phyloP scores from a whole-genome alignment of 306 rosid genomes.

The Vigna angularis region DNA sequence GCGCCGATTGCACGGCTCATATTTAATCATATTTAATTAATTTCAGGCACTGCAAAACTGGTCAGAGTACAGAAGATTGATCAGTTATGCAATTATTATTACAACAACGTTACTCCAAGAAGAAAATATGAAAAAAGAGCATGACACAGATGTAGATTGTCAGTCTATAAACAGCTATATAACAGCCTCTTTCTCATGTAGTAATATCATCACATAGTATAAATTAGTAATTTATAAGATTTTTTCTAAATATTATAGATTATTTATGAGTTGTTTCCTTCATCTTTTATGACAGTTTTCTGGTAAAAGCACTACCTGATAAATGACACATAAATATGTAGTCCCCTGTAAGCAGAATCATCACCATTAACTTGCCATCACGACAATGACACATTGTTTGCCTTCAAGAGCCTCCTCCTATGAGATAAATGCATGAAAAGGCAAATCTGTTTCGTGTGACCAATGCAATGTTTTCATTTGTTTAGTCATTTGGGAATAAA shows the following conservation, averaged over 20 bases:
- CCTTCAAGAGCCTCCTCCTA: not conserved
- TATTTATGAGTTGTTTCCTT: not conserved
- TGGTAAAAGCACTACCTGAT: not conserved
- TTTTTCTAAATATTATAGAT: not conserved
- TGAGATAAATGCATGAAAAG: not conserved
- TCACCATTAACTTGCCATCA: not conserved
- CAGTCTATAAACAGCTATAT: conserved; percentile 5
- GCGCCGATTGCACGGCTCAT: conserved; percentile 41
- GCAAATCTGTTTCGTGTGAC: conserved; percentile 5
- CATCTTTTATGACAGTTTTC: not conserved
- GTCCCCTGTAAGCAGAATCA: not conserved
- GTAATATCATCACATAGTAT: not conserved
- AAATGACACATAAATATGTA: not conserved
- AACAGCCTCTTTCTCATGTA: not conserved
- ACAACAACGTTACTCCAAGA: conserved; percentile 27
- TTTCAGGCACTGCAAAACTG: conserved; percentile 35
- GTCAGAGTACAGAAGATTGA: conserved; percentile 33
- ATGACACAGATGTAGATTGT: not conserved
- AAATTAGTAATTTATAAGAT: not conserved
- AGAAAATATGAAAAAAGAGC: not conserved
- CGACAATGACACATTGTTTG: not conserved
- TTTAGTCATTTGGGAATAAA: conserved; percentile 16
- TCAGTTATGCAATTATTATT: not conserved
- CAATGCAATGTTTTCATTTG: not conserved
- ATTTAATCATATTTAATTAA: conserved; percentile 43